A percentile compares a stretch with the other conserved stretches of the same genome.
phyloP scores from a whole-genome alignment of 305 asterid genomes.

The Plantago lanceolata region DNA sequence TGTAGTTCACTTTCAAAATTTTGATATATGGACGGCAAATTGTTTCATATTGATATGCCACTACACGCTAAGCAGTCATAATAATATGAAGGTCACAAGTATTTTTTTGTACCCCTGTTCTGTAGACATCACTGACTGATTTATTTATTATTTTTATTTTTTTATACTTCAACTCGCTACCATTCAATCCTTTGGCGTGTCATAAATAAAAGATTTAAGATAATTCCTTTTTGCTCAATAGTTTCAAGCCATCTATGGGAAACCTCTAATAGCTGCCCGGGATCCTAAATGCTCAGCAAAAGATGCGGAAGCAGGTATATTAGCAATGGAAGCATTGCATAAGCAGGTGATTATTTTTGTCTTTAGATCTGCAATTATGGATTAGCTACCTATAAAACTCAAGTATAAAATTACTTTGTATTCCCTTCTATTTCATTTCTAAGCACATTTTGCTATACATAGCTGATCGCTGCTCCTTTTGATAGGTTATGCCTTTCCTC shows the following conservation, averaged over 20 bases:
- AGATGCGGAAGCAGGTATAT: constrained; percentile 95
- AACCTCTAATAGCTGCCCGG: constrained; percentile 87
- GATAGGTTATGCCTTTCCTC: constrained; percentile 96
- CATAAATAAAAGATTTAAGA: constrained; percentile 18
- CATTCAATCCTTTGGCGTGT: not conserved
- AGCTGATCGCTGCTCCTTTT: constrained; percentile 29
- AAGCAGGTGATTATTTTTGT: constrained; percentile 61
- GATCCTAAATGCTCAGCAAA: constrained; percentile 96
- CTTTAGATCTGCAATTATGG: constrained; percentile 14
- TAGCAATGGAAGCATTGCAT: constrained; percentile 99
- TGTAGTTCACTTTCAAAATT: too few relatives aligned
- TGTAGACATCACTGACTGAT: not conserved
- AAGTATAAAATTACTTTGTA: not conserved
- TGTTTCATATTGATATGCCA: not conserved
- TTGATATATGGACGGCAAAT: too few relatives aligned
- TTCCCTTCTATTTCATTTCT: constrained; percentile 7
- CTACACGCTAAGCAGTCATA: not conserved
- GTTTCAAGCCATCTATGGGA: constrained; percentile 97
- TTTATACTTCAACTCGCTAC: not conserved
- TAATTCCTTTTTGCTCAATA: constrained; percentile 33
- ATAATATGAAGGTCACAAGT: not conserved
- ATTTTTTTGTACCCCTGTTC: not conserved
- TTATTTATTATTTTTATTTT: too few relatives aligned
- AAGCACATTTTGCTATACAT: constrained; percentile 10
- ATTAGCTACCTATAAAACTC: constrained; percentile 2